phyloP scores from a whole-genome alignment of 2,329 filamentous ascomycete species.

The Pseudopyrenochaeta lycopersici region DNA sequence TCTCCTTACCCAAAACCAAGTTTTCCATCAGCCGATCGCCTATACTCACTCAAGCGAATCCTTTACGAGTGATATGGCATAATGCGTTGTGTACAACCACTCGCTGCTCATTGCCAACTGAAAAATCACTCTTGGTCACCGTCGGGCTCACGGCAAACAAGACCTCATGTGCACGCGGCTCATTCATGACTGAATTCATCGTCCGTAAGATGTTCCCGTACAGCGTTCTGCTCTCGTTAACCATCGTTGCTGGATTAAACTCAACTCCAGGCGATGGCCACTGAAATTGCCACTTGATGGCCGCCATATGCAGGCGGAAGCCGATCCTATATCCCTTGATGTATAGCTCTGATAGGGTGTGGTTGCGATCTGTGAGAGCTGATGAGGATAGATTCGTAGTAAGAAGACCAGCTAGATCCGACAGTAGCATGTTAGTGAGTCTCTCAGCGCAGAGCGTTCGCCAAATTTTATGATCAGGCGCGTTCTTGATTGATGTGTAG shows the following conservation, averaged over 20 bases:
- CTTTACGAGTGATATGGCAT: constrained; percentile 11
- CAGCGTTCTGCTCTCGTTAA: constrained; percentile 28
- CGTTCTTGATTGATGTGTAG: constrained; percentile 22
- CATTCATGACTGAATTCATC: constrained; percentile 8
- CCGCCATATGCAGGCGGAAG: constrained; percentile 28
- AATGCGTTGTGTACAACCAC: constrained; percentile 22
- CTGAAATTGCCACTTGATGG: constrained; percentile 22
- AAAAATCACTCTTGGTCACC: constrained; percentile 17
- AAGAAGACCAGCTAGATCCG: constrained; percentile 2
- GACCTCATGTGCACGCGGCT: constrained; percentile 17
- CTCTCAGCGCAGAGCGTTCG: constrained; percentile 11
- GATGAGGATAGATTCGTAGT: constrained; percentile 1
- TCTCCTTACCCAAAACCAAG: neutral
- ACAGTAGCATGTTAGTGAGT: constrained; percentile 4
- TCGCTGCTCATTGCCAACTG: constrained; percentile 15
- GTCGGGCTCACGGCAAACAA: constrained; percentile 27
- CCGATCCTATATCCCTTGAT: constrained; percentile 32
- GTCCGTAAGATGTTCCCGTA: constrained; percentile 21
- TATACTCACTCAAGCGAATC: neutral
- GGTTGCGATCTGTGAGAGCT: constrained; percentile 11
- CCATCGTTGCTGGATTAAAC: constrained; percentile 18
- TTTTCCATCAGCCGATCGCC: no score
- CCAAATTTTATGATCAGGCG: constrained; percentile 14
- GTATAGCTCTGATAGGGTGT: constrained; percentile 24
- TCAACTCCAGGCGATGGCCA: constrained; percentile 17